Conservation (phyloP, 495 filamentous ascomycete species). For the Letharia columbiana region DNA sequence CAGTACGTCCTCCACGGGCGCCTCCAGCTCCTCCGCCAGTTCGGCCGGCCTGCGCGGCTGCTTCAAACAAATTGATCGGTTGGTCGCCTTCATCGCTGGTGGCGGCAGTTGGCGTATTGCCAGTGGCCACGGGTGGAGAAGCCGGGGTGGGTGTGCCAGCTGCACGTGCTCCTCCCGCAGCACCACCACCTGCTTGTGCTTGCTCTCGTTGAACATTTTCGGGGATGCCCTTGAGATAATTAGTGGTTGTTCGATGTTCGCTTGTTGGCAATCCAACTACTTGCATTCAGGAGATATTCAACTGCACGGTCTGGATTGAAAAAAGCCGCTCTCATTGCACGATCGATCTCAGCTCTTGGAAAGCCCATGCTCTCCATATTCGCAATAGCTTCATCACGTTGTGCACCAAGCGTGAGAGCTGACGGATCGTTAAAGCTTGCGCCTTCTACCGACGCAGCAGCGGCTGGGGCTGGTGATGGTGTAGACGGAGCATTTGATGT, state of each 20-base stretch:
- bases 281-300: constrained; percentile 83
- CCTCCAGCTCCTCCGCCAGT: constrained; percentile 44
- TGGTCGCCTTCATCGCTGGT: constrained; percentile 51
- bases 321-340: constrained; percentile 90
- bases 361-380: constrained; percentile 98
- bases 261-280: constrained; percentile 27
- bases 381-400: constrained; percentile 76
- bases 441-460: constrained; percentile 32
- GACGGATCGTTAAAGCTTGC: constrained; percentile 64
- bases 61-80: constrained; percentile 87
- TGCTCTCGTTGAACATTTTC: constrained; percentile 69
- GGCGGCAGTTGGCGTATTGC: constrained; percentile 25
- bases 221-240: constrained; percentile 67
- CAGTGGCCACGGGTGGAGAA: constrained; percentile 26
- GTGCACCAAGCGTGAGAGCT: constrained; percentile 70
- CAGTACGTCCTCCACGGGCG: constrained; percentile 27
- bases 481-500: constrained; percentile 50
- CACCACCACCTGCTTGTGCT: constrained; percentile 34
- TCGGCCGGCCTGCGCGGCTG: constrained; percentile 67
- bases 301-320: constrained; percentile 96
- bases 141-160: constrained; percentile 34
- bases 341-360: constrained; percentile 71
- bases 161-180: constrained; percentile 28
- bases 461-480: constrained; percentile 55
- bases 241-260: constrained; percentile 12